Evolutionary conservation across 1,284 basidiomycete genomes (phyloP).

Genomic region (Lignosus rhinocerotis): DNA sequence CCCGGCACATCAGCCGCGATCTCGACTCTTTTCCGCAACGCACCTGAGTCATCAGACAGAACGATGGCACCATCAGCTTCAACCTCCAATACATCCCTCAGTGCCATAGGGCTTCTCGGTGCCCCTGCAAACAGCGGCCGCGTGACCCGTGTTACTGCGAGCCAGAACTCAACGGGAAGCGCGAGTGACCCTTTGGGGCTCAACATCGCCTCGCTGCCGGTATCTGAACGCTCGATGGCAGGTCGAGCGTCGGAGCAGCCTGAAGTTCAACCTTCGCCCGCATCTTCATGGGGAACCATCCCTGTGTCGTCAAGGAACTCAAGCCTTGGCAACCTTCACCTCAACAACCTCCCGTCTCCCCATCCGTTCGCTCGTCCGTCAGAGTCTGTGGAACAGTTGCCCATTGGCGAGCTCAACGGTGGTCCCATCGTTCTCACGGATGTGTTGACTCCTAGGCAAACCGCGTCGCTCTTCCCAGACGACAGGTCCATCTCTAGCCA

Average conservation of each 20-base stretch:
- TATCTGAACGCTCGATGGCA: constrained; percentile 1
- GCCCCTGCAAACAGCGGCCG: background rate
- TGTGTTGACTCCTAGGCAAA: constrained; percentile 5
- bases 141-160: background rate
- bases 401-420: constrained; percentile 11
- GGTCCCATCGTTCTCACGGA: constrained; percentile 10
- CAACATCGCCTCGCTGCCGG: constrained; percentile 2
- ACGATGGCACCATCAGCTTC: background rate
- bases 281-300: constrained; percentile 24
- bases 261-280: constrained; percentile 22
- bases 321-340: constrained; percentile 18
- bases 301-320: constrained; percentile 12
- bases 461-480: background rate
- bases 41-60: constrained; percentile 1
- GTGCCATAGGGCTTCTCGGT: background rate
- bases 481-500: constrained; percentile 10
- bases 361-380: background rate
- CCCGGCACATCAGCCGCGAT: constrained; percentile 4
- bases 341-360: constrained; percentile 12
- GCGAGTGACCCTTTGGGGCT: constrained; percentile 4
- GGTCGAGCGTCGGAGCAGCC: constrained; percentile 1
- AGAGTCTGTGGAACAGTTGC: constrained; percentile 11
- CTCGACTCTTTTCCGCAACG: constrained; percentile 7
- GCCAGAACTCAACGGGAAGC: background rate
- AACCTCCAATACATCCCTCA: background rate